Evolutionary conservation across 1,284 basidiomycete genomes (phyloP).

Genomic region (Phellopilus nigrolimitatus): DNA sequence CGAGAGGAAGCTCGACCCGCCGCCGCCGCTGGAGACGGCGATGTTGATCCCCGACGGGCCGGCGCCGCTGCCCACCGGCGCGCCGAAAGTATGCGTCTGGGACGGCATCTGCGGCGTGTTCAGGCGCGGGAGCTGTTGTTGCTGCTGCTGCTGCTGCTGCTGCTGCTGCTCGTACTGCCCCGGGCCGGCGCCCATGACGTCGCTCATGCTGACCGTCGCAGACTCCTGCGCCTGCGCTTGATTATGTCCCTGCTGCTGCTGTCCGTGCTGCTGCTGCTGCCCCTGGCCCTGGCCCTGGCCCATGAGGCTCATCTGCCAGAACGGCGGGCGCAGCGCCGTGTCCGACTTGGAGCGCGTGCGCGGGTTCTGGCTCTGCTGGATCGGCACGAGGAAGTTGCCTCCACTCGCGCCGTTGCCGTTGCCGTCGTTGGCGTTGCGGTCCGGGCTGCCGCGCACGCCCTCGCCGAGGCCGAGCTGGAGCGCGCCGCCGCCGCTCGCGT

Average conservation of each 20-base stretch:
- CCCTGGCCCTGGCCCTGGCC: slow-evolving; percentile 30
- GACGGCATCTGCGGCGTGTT: slow-evolving; percentile 7
- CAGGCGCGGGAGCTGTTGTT: slow-evolving; percentile 4
- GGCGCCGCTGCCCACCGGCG: background rate
- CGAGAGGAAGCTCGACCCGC: slow-evolving; percentile 35
- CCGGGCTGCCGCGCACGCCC: slow-evolving; percentile 2
- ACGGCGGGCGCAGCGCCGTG: slow-evolving; percentile 49
- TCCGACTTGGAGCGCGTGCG: slow-evolving; percentile 59
- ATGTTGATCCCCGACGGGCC: background rate
- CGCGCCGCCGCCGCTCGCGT: slow-evolving; percentile 7
- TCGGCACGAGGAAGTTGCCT: slow-evolving; percentile 29
- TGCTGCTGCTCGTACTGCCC: background rate
- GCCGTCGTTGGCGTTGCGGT: slow-evolving; percentile 6
- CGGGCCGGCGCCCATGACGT: background rate
- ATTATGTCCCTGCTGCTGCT: slow-evolving; percentile 22
- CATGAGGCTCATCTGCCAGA: slow-evolving; percentile 41
- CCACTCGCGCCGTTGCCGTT: slow-evolving; percentile 1
- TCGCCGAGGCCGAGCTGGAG: slow-evolving; percentile 6
- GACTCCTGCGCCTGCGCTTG: slow-evolving; percentile 18
- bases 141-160: slow-evolving; percentile 3
- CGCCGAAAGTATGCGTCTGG: slow-evolving; percentile 14
- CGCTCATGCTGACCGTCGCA: background rate
- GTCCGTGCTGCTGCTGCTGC: slow-evolving; percentile 26
- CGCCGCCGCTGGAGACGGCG: background rate
- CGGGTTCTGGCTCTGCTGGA: slow-evolving; percentile 32